These are phyloP conservation scores for Dothiorella sarmentorum DNA, from an alignment of 2,329 filamentous ascomycete genomes.

Conservation along the genomic window DNA sequence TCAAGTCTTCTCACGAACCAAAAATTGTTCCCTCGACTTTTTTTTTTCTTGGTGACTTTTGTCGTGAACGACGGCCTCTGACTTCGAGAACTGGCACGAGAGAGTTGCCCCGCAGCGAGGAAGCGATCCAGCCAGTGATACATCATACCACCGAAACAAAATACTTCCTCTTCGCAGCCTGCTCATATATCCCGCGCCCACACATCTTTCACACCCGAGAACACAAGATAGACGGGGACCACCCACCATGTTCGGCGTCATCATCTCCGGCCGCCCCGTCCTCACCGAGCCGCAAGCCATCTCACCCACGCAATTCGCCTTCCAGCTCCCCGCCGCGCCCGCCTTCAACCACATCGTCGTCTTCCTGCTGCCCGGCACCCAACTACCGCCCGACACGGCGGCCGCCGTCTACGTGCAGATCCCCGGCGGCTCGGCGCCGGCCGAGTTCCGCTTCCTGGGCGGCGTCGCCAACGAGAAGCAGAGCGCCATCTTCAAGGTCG, in stretches of 20 bases:
- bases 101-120: background rate
- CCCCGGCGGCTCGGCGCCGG: constrained; percentile 50
- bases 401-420: constrained; percentile 87
- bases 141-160: background rate
- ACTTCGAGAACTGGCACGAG: background rate
- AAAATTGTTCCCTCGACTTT: too few relatives aligned
- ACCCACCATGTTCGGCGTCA: constrained; percentile 56
- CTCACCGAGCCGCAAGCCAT: constrained; percentile 55
- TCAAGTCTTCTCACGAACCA: too few relatives aligned
- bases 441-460: constrained; percentile 78
- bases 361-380: constrained; percentile 76
- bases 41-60: too few relatives aligned
- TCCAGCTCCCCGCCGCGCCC: constrained; percentile 62
- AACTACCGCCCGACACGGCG: constrained; percentile 70
- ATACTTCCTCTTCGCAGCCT: too few relatives aligned
- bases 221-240: background rate
- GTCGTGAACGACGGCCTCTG: background rate
- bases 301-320: constrained; percentile 60
- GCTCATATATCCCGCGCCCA: background rate
- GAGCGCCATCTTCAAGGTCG: constrained; percentile 82
- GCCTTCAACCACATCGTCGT: constrained; percentile 74
- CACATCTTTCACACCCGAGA: background rate
- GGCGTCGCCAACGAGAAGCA: constrained; percentile 88
- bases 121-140: background rate
- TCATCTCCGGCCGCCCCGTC: constrained; percentile 59